Percentiles rank a stretch among this genome's conserved stretches.
These are phyloP conservation scores for Tylopilus rubrobrunneus DNA, from an alignment of 768 basidiomycete species.

Conservation along the genomic window DNA sequence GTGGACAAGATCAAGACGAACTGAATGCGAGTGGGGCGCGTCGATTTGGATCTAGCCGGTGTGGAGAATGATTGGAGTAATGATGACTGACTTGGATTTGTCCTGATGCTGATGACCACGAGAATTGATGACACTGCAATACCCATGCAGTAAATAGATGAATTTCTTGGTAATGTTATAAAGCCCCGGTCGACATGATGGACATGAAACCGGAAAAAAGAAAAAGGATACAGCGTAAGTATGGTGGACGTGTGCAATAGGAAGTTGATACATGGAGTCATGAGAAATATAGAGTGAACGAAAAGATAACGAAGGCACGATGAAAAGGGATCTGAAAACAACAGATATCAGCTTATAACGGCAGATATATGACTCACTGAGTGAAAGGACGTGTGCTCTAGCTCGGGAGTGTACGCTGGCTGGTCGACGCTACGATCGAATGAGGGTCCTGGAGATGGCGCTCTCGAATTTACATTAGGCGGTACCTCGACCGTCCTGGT, in stretches of 20 bases:
- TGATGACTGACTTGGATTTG: not conserved
- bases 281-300: too few species aligned
- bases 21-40: not conserved
- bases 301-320: not conserved
- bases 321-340: not conserved
- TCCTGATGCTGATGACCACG: not conserved
- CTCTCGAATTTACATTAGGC: too few species aligned
- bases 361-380: slow-evolving; percentile 3
- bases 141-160: slow-evolving; percentile 2
- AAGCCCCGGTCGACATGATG: not conserved
- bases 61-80: not conserved
- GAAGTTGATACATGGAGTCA: not conserved
- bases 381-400: not conserved
- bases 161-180: slow-evolving; percentile 7
- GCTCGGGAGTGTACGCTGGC: too few species aligned
- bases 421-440: not conserved
- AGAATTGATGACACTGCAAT: not conserved
- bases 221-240: not conserved
- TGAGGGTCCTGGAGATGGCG: too few species aligned
- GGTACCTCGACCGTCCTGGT: not conserved
- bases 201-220: not conserved
- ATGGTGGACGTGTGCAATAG: not conserved
- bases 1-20: slow-evolving; percentile 30
- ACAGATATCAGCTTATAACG: not conserved
- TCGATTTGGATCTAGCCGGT: not conserved